These are phyloP conservation scores for Aquilaria yunnanensis DNA, from an alignment of 345 rosid genomes.

Conservation along the genomic window DNA sequence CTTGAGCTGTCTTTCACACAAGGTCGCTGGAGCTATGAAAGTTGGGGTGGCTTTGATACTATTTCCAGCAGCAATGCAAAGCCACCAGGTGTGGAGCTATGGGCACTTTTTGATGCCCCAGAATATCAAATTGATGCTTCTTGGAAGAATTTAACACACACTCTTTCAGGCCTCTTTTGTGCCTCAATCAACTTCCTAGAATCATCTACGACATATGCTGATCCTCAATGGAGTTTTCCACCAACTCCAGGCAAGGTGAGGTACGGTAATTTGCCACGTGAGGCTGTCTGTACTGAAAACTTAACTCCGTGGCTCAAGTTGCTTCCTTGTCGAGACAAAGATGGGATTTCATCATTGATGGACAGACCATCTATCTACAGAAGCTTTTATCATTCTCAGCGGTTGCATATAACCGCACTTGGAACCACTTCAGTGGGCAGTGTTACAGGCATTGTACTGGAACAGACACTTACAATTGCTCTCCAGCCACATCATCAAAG, in stretches of 20 bases:
- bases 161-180: conserved; percentile 92
- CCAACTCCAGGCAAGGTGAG: conserved; percentile 53
- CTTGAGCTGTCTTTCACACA: conserved; percentile 97
- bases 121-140: conserved; percentile 60
- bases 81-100: conserved; percentile 93
- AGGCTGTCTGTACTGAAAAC: conserved; percentile 98
- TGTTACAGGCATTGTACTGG: conserved; percentile 51
- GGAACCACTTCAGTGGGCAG: conserved; percentile 32
- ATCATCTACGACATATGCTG: conserved; percentile 66
- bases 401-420: conserved; percentile 49
- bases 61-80: conserved; percentile 83
- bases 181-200: conserved; percentile 92
- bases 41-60: conserved; percentile 96
- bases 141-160: conserved; percentile 88
- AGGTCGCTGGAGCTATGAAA: conserved; percentile 96
- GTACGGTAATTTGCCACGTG: conserved; percentile 91
- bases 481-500: conserved; percentile 50
- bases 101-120: conserved; percentile 94
- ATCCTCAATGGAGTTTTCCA: conserved; percentile 79
- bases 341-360: conserved; percentile 71
- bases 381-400: conserved; percentile 93
- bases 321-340: conserved; percentile 94
- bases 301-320: conserved; percentile 97
- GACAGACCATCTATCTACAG: conserved; percentile 88
- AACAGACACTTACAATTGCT: conserved; percentile 82